Base-by-base conservation (phyloP, 1,139 yeast species). In the Petasospora fabianii region DNA sequence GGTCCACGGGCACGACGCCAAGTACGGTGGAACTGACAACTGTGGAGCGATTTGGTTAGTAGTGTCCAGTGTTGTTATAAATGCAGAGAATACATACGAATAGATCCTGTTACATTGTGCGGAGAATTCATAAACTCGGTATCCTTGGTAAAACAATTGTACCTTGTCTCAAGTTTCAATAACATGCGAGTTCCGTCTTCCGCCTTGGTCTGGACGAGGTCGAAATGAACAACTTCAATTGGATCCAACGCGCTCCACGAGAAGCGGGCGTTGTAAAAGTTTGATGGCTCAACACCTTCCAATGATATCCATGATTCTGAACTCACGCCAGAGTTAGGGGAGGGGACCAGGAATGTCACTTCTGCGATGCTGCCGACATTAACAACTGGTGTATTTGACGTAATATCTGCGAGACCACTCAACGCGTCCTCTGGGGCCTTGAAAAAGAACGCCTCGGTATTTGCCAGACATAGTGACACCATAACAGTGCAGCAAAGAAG, bases 221-320 rank as follows among this genome's bases (percentile, higher is more conserved):
- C 46, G 26, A 47, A 43, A 8, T 35, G 32, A 4, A 34, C 21
- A 3, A 48, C 30, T 6, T 43, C 35, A 16, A 45, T 35, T 6
- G 55, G 47, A 19, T 50, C 54, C 17, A 53, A 35, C 4, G 57
- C 48, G 35, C 52, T 48, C 57, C 57, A 53, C 3, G 51, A 46
- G n/a, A 52, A 34, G 27, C 53, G 39, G 2, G 45, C 48, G 33
- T 50, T 49, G 36, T 50, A 46, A 27, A 40, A 27, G 1, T 14
- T 15, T 5, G 26, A 27, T 2, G 35, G 34, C 9, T 13, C 28
- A 14, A 30, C 12, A 13, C 34, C 46, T 14, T 27, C 27, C 9
- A 42, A 13, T 1, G 38, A 3, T 12, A 41, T 32, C 42, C 37
- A 38, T 14, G 35, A 30, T 16, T 24, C 24, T 2, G 35, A 12